Evolutionary conservation across 106 monocot species (phyloP), one percentile per base, ranked within the genome.

Genomic region (Dioscorea zingiberensis): DNA sequence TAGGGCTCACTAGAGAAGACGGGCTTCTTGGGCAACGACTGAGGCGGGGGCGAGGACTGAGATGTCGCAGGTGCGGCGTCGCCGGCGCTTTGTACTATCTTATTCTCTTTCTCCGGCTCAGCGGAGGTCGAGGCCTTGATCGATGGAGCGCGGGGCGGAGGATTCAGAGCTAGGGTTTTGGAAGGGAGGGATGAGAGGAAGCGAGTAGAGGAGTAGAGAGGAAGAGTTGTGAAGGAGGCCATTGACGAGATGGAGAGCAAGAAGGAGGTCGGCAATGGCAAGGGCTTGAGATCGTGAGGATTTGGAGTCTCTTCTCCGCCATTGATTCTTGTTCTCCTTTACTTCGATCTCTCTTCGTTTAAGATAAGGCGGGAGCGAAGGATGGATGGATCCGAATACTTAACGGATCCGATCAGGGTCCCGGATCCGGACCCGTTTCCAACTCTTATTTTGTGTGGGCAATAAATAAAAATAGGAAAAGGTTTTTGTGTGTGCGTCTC

Each of bases 1-100:
- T 17, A 13, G 15, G 24, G 26, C 67, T 62, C 55, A 92, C 91
- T 82, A 0, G 91, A 92, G 66, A 79, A 92, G 45, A 82, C 84
- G 10, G 91, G 87, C 55, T 87, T 92, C 79, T 92, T 92, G 3
- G 85, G 83, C 7, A 25, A 63, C 32, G 48, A 16, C 7, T 55
- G 69, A 25, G 48, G 21, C 7, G 64, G 57, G 17, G 62, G 7
- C 32, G 74, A 1, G 12, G 64, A 27, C 1, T 13, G 15, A 19
- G 73, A 13, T 10, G 77, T 21, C 9, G 69, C 27, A 1, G 53
- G 21, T 45, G 55, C 19, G 16, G 79, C 55, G 9, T 60, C 78
- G 15, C 59, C 1, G 2, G 65, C 2, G 21, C 13, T 6, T 30
- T 28, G 63, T 24, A 62, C 70, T 13, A 45, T 5, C 62, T 56